Evolutionary conservation across 2,329 filamentous ascomycete genomes (phyloP).

Genomic region (Fusarium transvaalense): DNA sequence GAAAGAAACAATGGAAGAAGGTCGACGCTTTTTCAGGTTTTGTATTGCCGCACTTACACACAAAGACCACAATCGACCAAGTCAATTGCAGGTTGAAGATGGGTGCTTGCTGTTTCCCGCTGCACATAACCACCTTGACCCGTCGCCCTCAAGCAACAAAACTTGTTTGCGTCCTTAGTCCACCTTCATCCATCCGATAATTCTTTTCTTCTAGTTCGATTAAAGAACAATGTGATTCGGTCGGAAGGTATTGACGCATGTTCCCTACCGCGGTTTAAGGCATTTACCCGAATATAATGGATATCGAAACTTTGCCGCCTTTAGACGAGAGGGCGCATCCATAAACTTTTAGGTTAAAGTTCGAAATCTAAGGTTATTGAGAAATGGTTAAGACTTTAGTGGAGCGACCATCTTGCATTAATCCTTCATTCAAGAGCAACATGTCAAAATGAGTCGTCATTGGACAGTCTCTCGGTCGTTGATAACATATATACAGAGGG

Average conservation of each 20-base stretch:
- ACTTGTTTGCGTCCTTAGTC: constrained; percentile 12
- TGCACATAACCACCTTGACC: constrained; percentile 32
- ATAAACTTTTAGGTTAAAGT: not conserved
- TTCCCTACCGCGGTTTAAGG: not conserved
- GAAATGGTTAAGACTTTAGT: not conserved
- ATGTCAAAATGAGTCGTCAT: constrained; percentile 15
- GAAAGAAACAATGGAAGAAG: not conserved
- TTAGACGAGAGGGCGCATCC: not conserved
- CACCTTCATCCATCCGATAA: not conserved
- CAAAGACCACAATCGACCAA: constrained; percentile 19
- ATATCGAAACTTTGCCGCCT: not conserved
- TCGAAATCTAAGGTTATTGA: too few relatives aligned
- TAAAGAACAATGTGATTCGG: not conserved
- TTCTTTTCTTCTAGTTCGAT: not conserved
- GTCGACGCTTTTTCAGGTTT: not conserved
- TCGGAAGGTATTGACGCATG: not conserved
- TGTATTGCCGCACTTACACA: not conserved
- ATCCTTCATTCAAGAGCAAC: constrained; percentile 9
- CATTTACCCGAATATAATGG: not conserved
- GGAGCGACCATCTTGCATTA: not conserved
- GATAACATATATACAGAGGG: constrained; percentile 35
- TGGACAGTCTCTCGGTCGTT: constrained; percentile 5
- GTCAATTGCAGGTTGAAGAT: constrained; percentile 13
- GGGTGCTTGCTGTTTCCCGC: constrained; percentile 41
- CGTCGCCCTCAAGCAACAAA: constrained; percentile 12